Evolutionary conservation across 2,329 filamentous ascomycete species (phyloP).

Genomic region (Venturia carpophila): DNA sequence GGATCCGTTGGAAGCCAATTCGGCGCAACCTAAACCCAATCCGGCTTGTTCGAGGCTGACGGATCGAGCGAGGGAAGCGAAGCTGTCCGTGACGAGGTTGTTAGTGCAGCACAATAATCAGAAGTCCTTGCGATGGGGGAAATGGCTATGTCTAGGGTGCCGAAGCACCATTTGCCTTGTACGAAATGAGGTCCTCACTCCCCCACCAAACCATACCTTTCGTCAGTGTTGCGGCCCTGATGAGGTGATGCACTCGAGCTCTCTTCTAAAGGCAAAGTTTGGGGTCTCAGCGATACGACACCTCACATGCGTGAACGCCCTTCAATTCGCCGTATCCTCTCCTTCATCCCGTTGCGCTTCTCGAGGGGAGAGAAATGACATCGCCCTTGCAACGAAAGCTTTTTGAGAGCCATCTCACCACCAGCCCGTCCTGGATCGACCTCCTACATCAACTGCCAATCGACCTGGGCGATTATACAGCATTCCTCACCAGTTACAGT

Average conservation of each 20-base stretch:
- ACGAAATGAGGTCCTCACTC: not conserved
- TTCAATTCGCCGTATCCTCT: not conserved
- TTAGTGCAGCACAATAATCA: not conserved
- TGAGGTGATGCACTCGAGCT: not conserved
- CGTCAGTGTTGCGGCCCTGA: not conserved
- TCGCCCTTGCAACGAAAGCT: conserved; percentile 1
- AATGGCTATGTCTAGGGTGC: not conserved
- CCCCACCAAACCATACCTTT: not conserved
- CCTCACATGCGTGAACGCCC: not conserved
- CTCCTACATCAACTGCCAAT: conserved; percentile 7
- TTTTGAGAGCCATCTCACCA: conserved; percentile 8
- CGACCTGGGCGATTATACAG: conserved; percentile 7
- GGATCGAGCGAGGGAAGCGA: not conserved
- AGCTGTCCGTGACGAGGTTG: not conserved
- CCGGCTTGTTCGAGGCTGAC: not conserved
- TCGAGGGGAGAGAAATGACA: not conserved
- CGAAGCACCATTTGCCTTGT: not conserved
- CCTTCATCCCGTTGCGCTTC: not conserved
- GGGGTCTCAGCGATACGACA: not conserved
- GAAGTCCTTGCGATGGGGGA: conserved; percentile 8
- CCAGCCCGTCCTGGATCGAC: not conserved
- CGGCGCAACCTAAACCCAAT: not conserved
- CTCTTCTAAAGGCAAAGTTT: not conserved
- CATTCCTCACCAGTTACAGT: conserved; percentile 9
- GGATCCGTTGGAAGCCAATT: not conserved